These are phyloP conservation scores for Delonix regia DNA, from an alignment of 306 rosid genomes.

Conservation along the genomic window DNA sequence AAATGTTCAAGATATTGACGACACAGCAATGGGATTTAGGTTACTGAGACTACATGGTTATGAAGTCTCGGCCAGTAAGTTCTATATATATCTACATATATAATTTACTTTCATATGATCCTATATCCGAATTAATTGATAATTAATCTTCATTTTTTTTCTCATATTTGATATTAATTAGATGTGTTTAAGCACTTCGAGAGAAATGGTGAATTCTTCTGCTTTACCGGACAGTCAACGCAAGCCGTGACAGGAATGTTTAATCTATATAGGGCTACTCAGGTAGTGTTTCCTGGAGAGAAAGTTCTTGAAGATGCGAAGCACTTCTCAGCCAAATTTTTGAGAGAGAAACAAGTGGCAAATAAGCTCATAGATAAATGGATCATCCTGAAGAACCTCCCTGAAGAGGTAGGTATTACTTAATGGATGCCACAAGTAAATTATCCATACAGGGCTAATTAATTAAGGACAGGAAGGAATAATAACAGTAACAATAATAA, in stretches of 20 bases:
- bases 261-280: conserved; percentile 69
- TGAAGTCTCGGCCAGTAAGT: conserved; percentile 66
- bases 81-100: not conserved
- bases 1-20: conserved; percentile 77
- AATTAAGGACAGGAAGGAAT: not conserved
- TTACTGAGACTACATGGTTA: conserved; percentile 73
- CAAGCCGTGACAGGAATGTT: conserved; percentile 91
- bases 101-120: not conserved
- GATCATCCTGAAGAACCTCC: conserved; percentile 76
- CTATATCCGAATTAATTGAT: not conserved
- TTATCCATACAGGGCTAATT: not conserved
- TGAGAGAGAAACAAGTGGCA: conserved; percentile 58
- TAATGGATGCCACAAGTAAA: not conserved
- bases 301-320: conserved; percentile 67
- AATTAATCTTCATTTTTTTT: too few relatives aligned
- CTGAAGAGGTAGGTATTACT: conserved; percentile 86
- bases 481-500: too few relatives aligned
- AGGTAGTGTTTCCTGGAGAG: conserved; percentile 71
- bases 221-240: conserved; percentile 73
- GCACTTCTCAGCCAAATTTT: conserved; percentile 57
- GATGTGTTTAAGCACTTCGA: conserved; percentile 83
- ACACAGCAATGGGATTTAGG: conserved; percentile 92
- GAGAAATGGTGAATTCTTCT: conserved; percentile 70
- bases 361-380: conserved; percentile 80
- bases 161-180: conserved; percentile 27